Percentiles rank a stretch among this genome's conserved stretches.
phyloP scores from a whole-genome alignment of 176 grass and related monocot genomes.

The Paspalum notatum region DNA sequence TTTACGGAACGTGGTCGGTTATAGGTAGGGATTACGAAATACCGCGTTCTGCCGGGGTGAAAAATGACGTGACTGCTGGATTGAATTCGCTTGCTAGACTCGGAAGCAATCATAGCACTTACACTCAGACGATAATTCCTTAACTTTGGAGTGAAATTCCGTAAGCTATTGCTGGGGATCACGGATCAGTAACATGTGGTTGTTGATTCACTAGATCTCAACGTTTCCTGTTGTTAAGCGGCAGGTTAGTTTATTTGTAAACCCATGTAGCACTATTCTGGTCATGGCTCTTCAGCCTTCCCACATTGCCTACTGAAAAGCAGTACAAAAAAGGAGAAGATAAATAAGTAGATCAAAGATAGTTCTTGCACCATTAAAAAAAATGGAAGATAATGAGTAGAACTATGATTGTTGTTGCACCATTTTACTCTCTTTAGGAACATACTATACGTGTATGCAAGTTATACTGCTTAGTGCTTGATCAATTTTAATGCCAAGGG shows the following conservation, averaged over 20 bases:
- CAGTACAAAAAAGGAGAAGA: not conserved
- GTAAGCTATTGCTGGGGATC: not conserved
- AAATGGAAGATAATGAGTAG: not conserved
- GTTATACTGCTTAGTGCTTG: not conserved
- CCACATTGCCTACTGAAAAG: not conserved
- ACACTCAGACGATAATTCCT: not conserved
- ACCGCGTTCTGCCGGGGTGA: too few relatives aligned
- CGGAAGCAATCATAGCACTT: not conserved
- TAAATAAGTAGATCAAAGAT: not conserved
- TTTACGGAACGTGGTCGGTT: not conserved
- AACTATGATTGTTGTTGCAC: not conserved
- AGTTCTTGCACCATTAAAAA: not conserved
- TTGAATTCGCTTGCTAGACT: not conserved
- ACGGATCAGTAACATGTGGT: not conserved
- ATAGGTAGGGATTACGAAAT: not conserved
- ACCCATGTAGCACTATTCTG: not conserved
- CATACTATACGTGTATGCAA: not conserved
- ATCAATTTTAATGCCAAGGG: not conserved
- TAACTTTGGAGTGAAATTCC: not conserved
- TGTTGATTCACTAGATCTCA: conserved; percentile 8
- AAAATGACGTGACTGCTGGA: not conserved
- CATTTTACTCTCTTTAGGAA: conserved; percentile 11
- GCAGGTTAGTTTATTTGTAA: not conserved
- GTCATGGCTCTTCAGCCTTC: not conserved
- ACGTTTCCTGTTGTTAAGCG: not conserved